Evolutionary conservation across 257 asterid species (phyloP), one percentile per base, ranked within the genome.

Genomic region (Solanum phureja): DNA sequence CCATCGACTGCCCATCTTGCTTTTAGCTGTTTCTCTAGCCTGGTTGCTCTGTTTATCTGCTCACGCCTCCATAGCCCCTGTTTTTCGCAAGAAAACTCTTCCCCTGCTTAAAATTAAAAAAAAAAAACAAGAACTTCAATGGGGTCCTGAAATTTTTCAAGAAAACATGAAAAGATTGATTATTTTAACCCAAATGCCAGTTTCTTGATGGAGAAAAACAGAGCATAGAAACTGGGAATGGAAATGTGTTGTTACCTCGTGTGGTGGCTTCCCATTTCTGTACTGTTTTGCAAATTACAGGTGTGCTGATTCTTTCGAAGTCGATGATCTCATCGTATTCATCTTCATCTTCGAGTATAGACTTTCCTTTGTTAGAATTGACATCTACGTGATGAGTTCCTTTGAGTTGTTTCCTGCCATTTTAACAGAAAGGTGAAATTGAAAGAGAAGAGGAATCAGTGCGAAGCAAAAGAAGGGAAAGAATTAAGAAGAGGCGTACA

Each of bases 51-150:
- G 16, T 49, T 91, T 85, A 89, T 96, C 91, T 94, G 97, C 38
- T 92, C 98, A 87, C 88, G 94, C 91, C 93, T 93, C 98, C 98
- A 94, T 29, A 89, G 62, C 37, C 98, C 95, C 60, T 91, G 91
- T 77, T 89, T 92, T 40, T 88, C 96, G 68, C 92, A 83, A 40
- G 91, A 90, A 9, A 87, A 86, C 37, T 93, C 94, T 84, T 92
- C 92, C 13, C 90, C 98, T 92, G 94, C 72, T 19, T 19, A 18
- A 82, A 82, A 27, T 12, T 12, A 0, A 4, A 2, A 49, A 46
- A 5, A 11, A 38, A 11, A 58, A 5, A 2, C 8, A 52, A 52
- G 62, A 58, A 58, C 66, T 58, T 58, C 29, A 9, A 27, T 81
- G 85, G 27, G 27, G 3, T 27, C 33, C 66, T 46, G 29, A 49